Evolutionary conservation across 805 yeast genomes (phyloP).

Genomic region (Vanderwaltozyma tropicalis): DNA sequence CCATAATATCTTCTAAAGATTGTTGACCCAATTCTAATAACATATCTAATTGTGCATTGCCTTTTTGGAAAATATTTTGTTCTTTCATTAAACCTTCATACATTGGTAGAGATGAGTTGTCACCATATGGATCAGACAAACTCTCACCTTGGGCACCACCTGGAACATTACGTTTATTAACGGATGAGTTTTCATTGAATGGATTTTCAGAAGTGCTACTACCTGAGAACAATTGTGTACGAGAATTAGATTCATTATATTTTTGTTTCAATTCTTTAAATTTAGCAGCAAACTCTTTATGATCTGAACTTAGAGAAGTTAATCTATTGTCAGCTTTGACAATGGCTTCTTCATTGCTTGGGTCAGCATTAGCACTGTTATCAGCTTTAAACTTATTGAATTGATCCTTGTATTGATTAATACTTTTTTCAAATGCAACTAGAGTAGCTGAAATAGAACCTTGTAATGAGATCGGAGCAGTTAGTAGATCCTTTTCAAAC

Average conservation of each 20-base stretch:
- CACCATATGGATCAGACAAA: not conserved
- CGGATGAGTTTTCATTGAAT: constrained; percentile 16
- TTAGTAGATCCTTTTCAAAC: constrained; percentile 51
- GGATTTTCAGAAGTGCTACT: constrained; percentile 13
- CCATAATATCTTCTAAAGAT: constrained; percentile 76
- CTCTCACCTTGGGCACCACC: not conserved
- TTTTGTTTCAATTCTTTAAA: constrained; percentile 28
- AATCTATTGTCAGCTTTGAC: constrained; percentile 54
- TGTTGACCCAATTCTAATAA: constrained; percentile 82
- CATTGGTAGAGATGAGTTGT: constrained; percentile 19
- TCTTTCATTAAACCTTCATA: constrained; percentile 66
- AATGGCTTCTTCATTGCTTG: constrained; percentile 3
- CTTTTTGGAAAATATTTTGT: constrained; percentile 48
- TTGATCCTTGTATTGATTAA: constrained; percentile 41
- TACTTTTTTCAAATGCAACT: constrained; percentile 62
- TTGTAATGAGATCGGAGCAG: constrained; percentile 66
- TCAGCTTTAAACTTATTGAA: constrained; percentile 34
- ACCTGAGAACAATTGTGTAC: constrained; percentile 18
- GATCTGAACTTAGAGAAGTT: constrained; percentile 39
- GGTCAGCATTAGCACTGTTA: not conserved
- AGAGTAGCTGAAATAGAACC: constrained; percentile 51
- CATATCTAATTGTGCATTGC: constrained; percentile 77
- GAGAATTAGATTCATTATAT: constrained; percentile 17
- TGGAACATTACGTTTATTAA: constrained; percentile 26
- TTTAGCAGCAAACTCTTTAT: constrained; percentile 22